Evolutionary conservation across 2,329 filamentous ascomycete genomes (phyloP).

Genomic region (Mycosphaerella sp.): DNA sequence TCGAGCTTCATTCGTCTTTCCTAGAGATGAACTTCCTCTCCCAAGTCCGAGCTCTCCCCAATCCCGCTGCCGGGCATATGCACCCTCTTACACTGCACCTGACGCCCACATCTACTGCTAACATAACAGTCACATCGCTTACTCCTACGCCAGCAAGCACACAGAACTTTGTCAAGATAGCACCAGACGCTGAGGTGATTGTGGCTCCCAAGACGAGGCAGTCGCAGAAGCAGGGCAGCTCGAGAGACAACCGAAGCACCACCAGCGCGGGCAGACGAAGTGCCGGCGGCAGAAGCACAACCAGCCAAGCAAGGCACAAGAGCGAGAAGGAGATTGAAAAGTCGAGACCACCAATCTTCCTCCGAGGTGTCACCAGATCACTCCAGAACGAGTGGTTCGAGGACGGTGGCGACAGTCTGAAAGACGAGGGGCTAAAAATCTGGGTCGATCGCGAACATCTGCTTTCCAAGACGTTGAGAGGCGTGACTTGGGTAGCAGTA

Average conservation of each 20-base stretch:
- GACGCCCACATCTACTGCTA: conserved; percentile 91
- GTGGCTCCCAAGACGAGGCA: conserved; percentile 87
- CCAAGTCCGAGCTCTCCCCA: conserved; percentile 89
- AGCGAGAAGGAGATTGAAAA: conserved; percentile 59
- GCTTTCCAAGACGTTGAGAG: conserved; percentile 64
- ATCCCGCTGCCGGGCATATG: conserved; percentile 56
- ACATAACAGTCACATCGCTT: conserved; percentile 79
- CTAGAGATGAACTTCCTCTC: conserved; percentile 87
- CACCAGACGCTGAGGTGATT: conserved; percentile 91
- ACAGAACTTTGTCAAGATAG: conserved; percentile 81
- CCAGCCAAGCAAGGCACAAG: conserved; percentile 61
- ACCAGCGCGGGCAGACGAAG: conserved; percentile 73
- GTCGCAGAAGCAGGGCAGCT: conserved; percentile 49
- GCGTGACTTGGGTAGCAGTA: conserved; percentile 71
- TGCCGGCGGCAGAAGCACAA: conserved; percentile 59
- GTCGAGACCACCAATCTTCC: conserved; percentile 61
- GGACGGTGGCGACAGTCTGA: conserved; percentile 45
- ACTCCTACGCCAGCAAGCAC: conserved; percentile 63
- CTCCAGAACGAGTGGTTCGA: conserved; percentile 70
- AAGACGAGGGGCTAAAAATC: conserved; percentile 59
- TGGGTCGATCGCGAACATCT: conserved; percentile 82
- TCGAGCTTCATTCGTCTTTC: conserved; percentile 93
- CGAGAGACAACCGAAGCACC: conserved; percentile 73
- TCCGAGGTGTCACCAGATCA: conserved; percentile 69
- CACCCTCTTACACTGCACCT: conserved; percentile 89